Base-by-base conservation (phyloP, 2,329 filamentous ascomycete genomes). In the Emergomyces pasteurianus region DNA sequence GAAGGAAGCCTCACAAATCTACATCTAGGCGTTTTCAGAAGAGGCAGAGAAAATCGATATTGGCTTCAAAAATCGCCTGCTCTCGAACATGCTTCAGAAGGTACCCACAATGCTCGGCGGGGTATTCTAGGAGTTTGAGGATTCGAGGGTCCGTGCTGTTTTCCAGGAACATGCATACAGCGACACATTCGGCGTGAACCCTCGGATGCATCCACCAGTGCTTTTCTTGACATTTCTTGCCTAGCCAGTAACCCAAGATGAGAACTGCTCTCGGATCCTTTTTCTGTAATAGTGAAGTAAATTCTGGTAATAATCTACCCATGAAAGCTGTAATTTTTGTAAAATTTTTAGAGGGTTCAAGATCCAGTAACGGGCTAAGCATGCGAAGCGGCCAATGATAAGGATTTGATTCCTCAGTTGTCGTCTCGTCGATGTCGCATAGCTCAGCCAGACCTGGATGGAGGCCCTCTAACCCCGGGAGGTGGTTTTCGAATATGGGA, bases 91-190 rank as follows among this genome's bases (percentile, higher is more conserved):
- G 65, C 6, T 58, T 60, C 7, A 72, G 62, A 9, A 67, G 18
- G 65, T 74, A 74, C 9, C 73, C 72, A 65, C 72, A 72, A 21
- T 62, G 61, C 28, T 66, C 58, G 0, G 72, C 71, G 2, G 73
- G 73, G 64, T 72, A 73, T 58, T 70, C 69, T 46, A 75, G 55
- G 58, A 73, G 58, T 18, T 63, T 62, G 49, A 72, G 58, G 21
- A 73, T 65, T 12, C 65, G 63, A 21, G 68, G 65, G 60, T 72
- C 70, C 21, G 63, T 62, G 40, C 65, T 70, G 26, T 66, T 59
- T 58, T 74, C 73, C 5, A 75, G 58, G 58, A 67, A 71, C 70
- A 72, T 74, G 59, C 72, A 74, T 16, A 75, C 71, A 38, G 73
- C 73, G 7, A 66, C 64, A 60, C 72, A 74, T 63, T 75, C 73